phyloP scores from a whole-genome alignment of 352 stramenopile species.

The Globisporangium spiculum region DNA sequence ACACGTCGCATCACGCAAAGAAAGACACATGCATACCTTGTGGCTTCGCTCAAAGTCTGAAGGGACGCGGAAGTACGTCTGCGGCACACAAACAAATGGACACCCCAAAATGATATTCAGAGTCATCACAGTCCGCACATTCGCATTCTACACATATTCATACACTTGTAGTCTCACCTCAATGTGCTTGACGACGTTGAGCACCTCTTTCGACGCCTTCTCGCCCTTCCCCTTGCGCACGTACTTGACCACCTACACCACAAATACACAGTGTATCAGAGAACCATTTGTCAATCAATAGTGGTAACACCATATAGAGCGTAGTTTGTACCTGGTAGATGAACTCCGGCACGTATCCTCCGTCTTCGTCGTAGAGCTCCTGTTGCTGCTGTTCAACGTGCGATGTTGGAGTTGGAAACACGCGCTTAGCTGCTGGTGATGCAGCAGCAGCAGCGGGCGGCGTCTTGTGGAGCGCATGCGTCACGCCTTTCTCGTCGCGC shows the following conservation, averaged over 20 bases:
- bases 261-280: neutral
- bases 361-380: conserved; percentile 18
- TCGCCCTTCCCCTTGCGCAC: conserved; percentile 32
- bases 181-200: conserved; percentile 49
- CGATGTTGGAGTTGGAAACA: conserved; percentile 9
- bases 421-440: neutral
- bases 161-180: conserved; percentile 20
- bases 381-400: conserved; percentile 18
- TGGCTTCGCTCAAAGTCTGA: conserved; percentile 45
- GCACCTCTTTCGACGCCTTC: conserved; percentile 30
- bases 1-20: neutral
- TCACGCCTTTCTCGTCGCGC: conserved; percentile 26
- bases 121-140: neutral
- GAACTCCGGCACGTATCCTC: conserved; percentile 44
- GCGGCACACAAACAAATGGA: conserved; percentile 1
- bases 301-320: neutral
- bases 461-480: conserved; percentile 16
- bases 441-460: neutral
- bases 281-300: neutral
- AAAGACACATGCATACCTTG: conserved; percentile 26
- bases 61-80: conserved; percentile 49
- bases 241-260: conserved; percentile 51
- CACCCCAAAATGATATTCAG: neutral
- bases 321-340: conserved; percentile 38
- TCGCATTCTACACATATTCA: neutral